Conservation (phyloP, 176 grass and related monocot genomes). For the Chrysopogon serrulatus region DNA sequence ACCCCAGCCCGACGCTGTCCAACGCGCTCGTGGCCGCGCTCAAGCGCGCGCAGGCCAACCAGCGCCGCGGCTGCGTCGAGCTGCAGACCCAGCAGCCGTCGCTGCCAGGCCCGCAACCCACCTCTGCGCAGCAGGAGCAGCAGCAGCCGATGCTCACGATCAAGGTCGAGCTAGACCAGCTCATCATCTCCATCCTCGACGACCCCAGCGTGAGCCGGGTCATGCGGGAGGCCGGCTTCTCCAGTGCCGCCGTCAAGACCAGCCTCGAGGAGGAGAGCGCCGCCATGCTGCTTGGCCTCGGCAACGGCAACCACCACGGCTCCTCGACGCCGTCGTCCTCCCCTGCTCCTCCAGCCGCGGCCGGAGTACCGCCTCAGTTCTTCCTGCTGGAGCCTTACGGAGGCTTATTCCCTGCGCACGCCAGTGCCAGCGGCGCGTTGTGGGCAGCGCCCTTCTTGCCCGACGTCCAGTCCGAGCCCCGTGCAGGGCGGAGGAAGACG, state of each 20-base stretch:
- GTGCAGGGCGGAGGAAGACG: conserved; percentile 30
- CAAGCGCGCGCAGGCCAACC: conserved; percentile 71
- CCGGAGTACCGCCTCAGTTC: neutral
- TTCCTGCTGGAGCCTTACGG: neutral
- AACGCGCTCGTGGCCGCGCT: conserved; percentile 76
- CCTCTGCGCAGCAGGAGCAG: conserved; percentile 28
- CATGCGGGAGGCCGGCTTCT: conserved; percentile 86
- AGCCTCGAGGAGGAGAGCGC: conserved; percentile 57
- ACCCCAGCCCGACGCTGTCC: conserved; percentile 52
- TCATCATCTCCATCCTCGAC: conserved; percentile 75
- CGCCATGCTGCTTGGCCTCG: conserved; percentile 3
- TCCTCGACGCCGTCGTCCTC: neutral
- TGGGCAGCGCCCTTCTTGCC: conserved; percentile 40
- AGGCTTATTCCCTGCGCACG: neutral
- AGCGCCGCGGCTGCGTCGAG: conserved; percentile 75
- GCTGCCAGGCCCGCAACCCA: neutral
- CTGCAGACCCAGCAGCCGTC: conserved; percentile 45
- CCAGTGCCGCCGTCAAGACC: conserved; percentile 63
- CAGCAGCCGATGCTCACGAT: conserved; percentile 52
- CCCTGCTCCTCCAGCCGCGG: neutral
- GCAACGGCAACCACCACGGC: neutral
- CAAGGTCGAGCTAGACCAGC: conserved; percentile 74
- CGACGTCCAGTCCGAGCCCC: neutral
- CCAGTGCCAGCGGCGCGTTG: conserved; percentile 5
- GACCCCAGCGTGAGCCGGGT: conserved; percentile 78